Conservation (phyloP, 768 basidiomycete genomes). For the Boletus sp. region DNA sequence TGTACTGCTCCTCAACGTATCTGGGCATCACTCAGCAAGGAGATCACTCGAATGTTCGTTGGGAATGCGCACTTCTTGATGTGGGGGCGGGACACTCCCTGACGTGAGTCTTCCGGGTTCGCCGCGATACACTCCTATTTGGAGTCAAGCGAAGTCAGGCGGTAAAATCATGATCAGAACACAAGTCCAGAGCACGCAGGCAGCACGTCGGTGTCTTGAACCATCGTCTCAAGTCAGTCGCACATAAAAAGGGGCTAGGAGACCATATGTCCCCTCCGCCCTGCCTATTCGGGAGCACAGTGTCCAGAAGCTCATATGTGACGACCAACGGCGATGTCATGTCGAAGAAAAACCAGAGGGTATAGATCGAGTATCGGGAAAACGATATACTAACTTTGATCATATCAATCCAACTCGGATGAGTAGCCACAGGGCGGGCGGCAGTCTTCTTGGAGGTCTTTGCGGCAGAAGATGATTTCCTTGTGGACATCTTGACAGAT, state of each 20-base stretch:
- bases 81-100: slow-evolving; percentile 82
- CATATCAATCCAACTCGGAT: slow-evolving; percentile 71
- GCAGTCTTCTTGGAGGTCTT: slow-evolving; percentile 38
- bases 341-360: slow-evolving; percentile 13
- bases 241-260: slow-evolving; percentile 6
- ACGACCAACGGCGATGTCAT: slow-evolving; percentile 1
- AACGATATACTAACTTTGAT: slow-evolving; percentile 57
- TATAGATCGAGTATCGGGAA: slow-evolving; percentile 9
- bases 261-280: slow-evolving; percentile 34
- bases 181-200: slow-evolving; percentile 6
- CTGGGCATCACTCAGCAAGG: slow-evolving; percentile 38
- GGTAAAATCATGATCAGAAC: slow-evolving; percentile 7
- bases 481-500: slow-evolving; percentile 31
- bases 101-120: slow-evolving; percentile 71
- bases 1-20: slow-evolving; percentile 82
- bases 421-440: slow-evolving; percentile 32
- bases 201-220: neutral
- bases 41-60: slow-evolving; percentile 7
- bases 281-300: slow-evolving; percentile 36
- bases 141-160: slow-evolving; percentile 19
- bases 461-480: slow-evolving; percentile 45
- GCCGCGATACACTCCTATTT: slow-evolving; percentile 78
- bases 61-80: slow-evolving; percentile 80
- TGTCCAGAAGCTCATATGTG: slow-evolving; percentile 6
- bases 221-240: slow-evolving; percentile 12